Base-by-base conservation (phyloP, 192 early-diverging fungal genomes). In the Paraglomus brasilianum region DNA sequence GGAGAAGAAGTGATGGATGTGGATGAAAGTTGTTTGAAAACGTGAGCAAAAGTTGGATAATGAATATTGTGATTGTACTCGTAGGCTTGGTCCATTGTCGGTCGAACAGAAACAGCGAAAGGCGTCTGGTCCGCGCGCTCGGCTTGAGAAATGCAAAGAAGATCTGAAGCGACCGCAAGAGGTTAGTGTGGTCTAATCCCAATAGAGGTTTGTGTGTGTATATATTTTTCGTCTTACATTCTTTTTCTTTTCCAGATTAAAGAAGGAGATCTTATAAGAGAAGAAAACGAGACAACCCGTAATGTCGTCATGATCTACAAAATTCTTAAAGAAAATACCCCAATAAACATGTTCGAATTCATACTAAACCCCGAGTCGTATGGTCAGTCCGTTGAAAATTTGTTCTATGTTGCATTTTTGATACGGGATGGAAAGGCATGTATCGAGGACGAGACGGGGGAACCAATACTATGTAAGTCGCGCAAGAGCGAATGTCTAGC, bases 331-430 rank as follows among this genome's bases (percentile, higher is more conserved):
- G 52, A 85, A 43, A 59, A 71, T 7, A 86, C 85, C 0, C 80
- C 85, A 0, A 80, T 86, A 59, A 89, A 90, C 69, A 79, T 95
- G 64, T 96, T 96, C 74, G 77, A 89, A 69, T 90, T 98, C 71
- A 83, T 96, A 45, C 80, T 92, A 55, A 97, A 98, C 77, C 96
- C 95, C 10, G 74, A 82, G 5, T 94, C 93, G 15, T 97, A 96
- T 75, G 80, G 87, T 5, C 96, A 98, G 80, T 91, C 93, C 5
- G 88, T 98, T 4, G 96, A 98, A 74, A 98, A 98, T 75, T 83
- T 98, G 48, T 98, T 98, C 74, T 95, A 96, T 61, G 74, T 96
- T n/a, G 92, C 94, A n/a, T 98, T 98, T 72, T 79, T 98, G 49
- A 84, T 97, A 17, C 85, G 92, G 53, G 94, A 97, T 69, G 93